Evolutionary conservation across 306 rosid genomes (phyloP), one percentile per base, ranked within the genome.

Genomic region (Vicia sativa): DNA sequence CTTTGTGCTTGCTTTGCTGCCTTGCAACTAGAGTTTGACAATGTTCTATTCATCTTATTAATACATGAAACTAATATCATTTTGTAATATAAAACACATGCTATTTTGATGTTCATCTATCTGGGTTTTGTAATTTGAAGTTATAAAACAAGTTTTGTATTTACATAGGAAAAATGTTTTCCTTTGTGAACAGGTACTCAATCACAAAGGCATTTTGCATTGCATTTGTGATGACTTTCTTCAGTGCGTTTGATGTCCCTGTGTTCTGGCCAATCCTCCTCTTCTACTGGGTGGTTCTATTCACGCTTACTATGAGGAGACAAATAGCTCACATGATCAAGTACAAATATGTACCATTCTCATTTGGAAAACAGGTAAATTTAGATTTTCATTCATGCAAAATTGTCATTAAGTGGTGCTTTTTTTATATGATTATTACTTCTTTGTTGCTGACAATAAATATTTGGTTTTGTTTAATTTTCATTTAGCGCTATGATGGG

Each of bases 221-320:
- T 84, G 96, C 95, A 9, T 92, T 92, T 69, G 70, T 78, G 80
- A 82, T 89, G 96, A 92, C 98, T 52, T 92, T 69, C 86, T 87
- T 79, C 76, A 68, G 70, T 23, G 76, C 18, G 0, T 80, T 80
- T 76, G 85, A 80, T 76, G 85, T 80, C 49, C 98, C 98, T 0
- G 98, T 92, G 68, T 92, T 92, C 69, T 92, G 98, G 98, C 98
- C 98, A 14, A 90, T 92, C 70, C 96, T 92, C 61, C 88, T 92
- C 64, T 86, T 92, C 85, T 92, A 92, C 78, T 92, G 98, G 98
- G 73, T 92, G 63, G 84, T 84, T 52, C 80, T 92, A 19, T 90
- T 92, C 77, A 69, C 82, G 4, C 88, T 87, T 67, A 92, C 98
- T 4, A 90, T 92, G 98, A 84, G 98, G 87, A 86, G 87, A 74